phyloP scores from a whole-genome alignment of 1,139 yeast species.

The Yarrowia galli region DNA sequence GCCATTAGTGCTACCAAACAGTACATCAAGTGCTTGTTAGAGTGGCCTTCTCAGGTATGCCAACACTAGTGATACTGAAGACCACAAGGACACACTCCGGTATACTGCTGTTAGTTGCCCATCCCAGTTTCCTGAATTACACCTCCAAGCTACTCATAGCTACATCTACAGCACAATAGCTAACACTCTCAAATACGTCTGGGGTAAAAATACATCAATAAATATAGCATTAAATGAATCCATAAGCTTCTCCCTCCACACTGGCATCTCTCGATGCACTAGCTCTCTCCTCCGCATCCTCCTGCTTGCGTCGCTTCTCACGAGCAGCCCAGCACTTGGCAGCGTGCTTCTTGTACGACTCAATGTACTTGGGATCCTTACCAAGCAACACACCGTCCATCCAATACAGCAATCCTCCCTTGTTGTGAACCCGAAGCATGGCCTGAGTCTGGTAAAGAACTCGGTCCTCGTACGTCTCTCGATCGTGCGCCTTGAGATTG shows the following conservation, averaged over 20 bases:
- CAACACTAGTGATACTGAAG: no score
- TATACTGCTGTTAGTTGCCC: no score
- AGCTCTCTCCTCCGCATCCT: not conserved
- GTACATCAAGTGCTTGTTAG: no score
- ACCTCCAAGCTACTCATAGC: no score
- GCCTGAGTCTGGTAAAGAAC: conserved; percentile 32
- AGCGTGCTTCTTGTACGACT: conserved; percentile 22
- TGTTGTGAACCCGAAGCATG: conserved; percentile 19
- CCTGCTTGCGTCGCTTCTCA: conserved; percentile 12
- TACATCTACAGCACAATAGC: no score
- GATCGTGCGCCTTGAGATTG: conserved; percentile 19
- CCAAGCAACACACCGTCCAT: conserved; percentile 30
- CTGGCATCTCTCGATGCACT: not conserved
- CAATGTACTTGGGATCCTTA: conserved; percentile 3
- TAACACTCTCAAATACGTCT: no score
- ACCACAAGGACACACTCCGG: no score
- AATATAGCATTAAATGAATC: conserved; percentile 8
- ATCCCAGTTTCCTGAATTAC: no score
- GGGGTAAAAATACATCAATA: conserved; percentile 8
- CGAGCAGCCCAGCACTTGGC: conserved; percentile 10
- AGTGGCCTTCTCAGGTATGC: no score
- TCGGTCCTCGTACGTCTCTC: conserved; percentile 20
- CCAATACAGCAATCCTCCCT: conserved; percentile 22
- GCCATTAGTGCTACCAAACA: no score
- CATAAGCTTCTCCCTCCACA: not conserved